These are phyloP conservation scores for Amanita pallidorosea DNA, from an alignment of 768 basidiomycete genomes.

Conservation along the genomic window DNA sequence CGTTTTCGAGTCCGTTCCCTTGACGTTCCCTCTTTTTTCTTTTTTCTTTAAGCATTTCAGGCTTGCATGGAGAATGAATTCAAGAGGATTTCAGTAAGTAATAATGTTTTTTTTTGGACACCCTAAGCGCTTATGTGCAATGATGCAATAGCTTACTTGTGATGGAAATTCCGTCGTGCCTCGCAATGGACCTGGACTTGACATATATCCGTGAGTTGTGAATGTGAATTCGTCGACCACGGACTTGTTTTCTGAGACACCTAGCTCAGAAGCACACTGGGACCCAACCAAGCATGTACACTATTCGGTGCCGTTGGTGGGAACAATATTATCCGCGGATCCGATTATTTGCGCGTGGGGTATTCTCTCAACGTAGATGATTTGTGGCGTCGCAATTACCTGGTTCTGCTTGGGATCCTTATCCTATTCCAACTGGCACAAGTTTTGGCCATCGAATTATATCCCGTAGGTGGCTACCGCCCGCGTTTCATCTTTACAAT, in stretches of 20 bases:
- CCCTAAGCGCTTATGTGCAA: not conserved
- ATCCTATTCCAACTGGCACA: slow-evolving; percentile 62
- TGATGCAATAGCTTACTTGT: slow-evolving; percentile 37
- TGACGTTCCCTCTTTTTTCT: not conserved
- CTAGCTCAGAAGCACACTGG: slow-evolving; percentile 32
- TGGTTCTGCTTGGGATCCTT: slow-evolving; percentile 63
- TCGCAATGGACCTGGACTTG: slow-evolving; percentile 43
- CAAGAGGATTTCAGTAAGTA: slow-evolving; percentile 46
- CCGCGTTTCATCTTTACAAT: not conserved
- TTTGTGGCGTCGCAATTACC: slow-evolving; percentile 58
- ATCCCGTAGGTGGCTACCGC: slow-evolving; percentile 33
- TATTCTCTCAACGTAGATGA: slow-evolving; percentile 39
- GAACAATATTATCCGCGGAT: slow-evolving; percentile 42
- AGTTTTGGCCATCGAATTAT: slow-evolving; percentile 53
- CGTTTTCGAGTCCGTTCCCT: not conserved
- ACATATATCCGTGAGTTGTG: slow-evolving; percentile 49
- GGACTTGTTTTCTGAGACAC: not conserved
- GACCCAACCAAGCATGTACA: slow-evolving; percentile 71
- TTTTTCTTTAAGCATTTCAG: slow-evolving; percentile 74
- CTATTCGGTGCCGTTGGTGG: slow-evolving; percentile 57
- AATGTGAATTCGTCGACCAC: not conserved
- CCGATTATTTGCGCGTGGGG: slow-evolving; percentile 47
- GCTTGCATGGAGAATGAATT: slow-evolving; percentile 84
- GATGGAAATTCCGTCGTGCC: slow-evolving; percentile 59
- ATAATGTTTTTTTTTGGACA: slow-evolving; percentile 3